Evolutionary conservation across 345 rosid genomes (phyloP).

Genomic region (Acer yangbiense): DNA sequence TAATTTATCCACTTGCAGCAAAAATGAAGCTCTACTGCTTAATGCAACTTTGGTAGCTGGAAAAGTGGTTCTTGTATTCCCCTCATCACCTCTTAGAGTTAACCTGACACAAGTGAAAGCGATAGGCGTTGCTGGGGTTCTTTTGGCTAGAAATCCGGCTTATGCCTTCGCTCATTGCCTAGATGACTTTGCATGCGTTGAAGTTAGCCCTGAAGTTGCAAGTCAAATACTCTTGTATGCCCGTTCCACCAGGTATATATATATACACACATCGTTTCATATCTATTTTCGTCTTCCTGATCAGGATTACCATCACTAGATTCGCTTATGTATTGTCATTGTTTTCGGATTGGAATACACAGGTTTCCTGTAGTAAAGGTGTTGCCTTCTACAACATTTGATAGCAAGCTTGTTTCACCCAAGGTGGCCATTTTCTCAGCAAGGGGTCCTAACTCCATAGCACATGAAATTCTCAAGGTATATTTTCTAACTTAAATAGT

Average conservation of each 20-base stretch:
- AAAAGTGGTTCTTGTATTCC: slow-evolving; percentile 41
- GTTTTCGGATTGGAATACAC: neutral
- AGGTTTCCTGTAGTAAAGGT: slow-evolving; percentile 24
- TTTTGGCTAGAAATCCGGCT: slow-evolving; percentile 37
- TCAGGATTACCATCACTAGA: no score
- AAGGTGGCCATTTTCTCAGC: slow-evolving; percentile 48
- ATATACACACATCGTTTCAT: neutral
- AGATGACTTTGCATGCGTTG: slow-evolving; percentile 39
- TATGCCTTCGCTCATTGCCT: slow-evolving; percentile 26
- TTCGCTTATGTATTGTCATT: neutral
- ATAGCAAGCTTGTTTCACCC: slow-evolving; percentile 34
- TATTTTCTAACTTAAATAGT: neutral
- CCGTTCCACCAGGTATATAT: slow-evolving; percentile 31
- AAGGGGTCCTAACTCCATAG: slow-evolving; percentile 20
- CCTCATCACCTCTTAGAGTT: slow-evolving; percentile 7
- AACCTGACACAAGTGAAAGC: slow-evolving; percentile 25
- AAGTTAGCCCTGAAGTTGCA: slow-evolving; percentile 37
- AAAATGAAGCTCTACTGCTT: slow-evolving; percentile 34
- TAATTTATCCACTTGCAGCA: slow-evolving; percentile 26
- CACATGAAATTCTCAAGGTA: slow-evolving; percentile 22
- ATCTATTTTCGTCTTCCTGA: neutral
- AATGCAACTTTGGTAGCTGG: slow-evolving; percentile 31
- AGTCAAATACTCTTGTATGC: slow-evolving; percentile 32
- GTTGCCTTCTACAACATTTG: slow-evolving; percentile 27
- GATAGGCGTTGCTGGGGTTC: slow-evolving; percentile 39